Evolutionary conservation across 1,284 basidiomycete genomes (phyloP), one percentile per base, ranked within the genome.

Genomic region (Veloporphyrellus conicus): DNA sequence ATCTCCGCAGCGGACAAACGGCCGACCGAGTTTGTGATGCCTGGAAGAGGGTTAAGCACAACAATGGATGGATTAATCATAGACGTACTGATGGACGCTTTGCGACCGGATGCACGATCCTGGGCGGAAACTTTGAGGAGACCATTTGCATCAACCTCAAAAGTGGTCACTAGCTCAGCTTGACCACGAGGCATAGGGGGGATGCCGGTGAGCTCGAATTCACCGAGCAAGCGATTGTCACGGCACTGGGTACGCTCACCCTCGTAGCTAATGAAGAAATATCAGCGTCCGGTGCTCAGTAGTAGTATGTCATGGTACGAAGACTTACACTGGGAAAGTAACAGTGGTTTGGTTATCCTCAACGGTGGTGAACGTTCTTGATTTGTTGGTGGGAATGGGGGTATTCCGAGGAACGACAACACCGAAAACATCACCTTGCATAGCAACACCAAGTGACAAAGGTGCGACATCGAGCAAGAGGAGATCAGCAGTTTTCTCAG

Each of bases 301-400:
- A 33, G n/a, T 35, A n/a, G n/a, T n/a, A n/a, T n/a, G 44, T 37
- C 5, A 43, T 18, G 2, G 33, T 15, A 33, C 3, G 29, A 36
- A 43, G 36, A 67, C 82, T 65, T 74, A 87, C 78, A 97, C 94
- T 60, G 92, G 93, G 90, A 97, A 95, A 55, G 91, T 93, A 73
- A 97, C 93, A 48, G 87, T 90, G 54, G 93, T 94, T 75, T 97
- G 93, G 79, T 97, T 97, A 80, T 97, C 94, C 79, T 95, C 92
- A 56, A 95, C 92, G 43, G 94, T 97, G 59, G 93, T 95, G 81
- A 97, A 97, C 48, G 86, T 87, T 66, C 92, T 80, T 39, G 90
- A 93, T 77, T 96, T 96, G 82, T 93, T 95, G 69, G 93, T 91
- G 51, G 94, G 93, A 71, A 97, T 94, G 60, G 93, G 90, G 55